phyloP scores from a whole-genome alignment of 495 filamentous ascomycete genomes.

The Bathelium albidoporum region DNA sequence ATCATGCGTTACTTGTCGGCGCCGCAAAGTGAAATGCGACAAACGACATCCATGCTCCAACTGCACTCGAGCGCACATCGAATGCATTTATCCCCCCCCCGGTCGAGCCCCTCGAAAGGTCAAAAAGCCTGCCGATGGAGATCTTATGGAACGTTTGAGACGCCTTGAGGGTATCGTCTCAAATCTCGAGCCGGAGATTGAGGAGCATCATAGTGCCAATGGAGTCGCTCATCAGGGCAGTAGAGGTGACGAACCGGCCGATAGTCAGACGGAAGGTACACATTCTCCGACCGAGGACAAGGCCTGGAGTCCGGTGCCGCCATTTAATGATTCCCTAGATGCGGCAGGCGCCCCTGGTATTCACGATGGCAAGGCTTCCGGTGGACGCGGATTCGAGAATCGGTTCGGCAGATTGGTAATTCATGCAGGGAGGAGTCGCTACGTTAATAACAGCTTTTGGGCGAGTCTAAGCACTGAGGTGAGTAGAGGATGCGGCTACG shows the following conservation, averaged over 20 bases:
- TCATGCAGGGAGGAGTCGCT: constrained; percentile 67
- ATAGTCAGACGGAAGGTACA: constrained; percentile 13
- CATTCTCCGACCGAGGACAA: not conserved
- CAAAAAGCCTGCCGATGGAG: constrained; percentile 59
- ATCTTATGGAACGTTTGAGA: constrained; percentile 65
- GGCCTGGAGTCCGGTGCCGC: not conserved
- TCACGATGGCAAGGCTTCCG: constrained; percentile 3
- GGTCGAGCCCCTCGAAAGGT: constrained; percentile 67
- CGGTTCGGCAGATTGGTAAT: constrained; percentile 76
- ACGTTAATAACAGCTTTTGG: constrained; percentile 86
- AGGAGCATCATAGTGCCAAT: constrained; percentile 19
- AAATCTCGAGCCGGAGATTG: constrained; percentile 42
- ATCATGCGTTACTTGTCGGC: constrained; percentile 75
- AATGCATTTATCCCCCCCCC: constrained; percentile 76
- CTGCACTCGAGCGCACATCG: constrained; percentile 64
- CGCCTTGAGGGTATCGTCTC: constrained; percentile 77
- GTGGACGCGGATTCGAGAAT: constrained; percentile 39
- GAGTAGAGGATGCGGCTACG: not conserved
- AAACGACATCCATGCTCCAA: constrained; percentile 76
- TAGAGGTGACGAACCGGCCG: constrained; percentile 8
- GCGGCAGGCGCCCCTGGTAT: constrained; percentile 6
- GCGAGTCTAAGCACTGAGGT: constrained; percentile 81
- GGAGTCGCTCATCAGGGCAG: constrained; percentile 5
- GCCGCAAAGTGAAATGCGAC: constrained; percentile 81
- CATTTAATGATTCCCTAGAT: constrained; percentile 5